Conservation (phyloP, 1,284 basidiomycete genomes). For the Exobasidium cylindrosporum region DNA sequence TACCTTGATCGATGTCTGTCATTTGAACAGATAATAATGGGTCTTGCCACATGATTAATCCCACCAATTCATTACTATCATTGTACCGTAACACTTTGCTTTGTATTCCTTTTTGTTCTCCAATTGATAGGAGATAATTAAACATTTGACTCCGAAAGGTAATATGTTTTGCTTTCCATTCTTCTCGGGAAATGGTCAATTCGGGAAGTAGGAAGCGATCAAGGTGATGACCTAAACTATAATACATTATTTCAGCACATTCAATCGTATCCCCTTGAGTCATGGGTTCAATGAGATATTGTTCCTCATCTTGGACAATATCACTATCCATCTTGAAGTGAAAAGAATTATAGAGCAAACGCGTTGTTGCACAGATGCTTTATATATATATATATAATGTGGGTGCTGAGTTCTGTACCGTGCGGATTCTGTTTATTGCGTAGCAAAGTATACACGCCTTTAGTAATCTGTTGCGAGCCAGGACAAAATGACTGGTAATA, state of each 20-base stretch:
- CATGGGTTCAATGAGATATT: neutral
- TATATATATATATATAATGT: too few relatives aligned
- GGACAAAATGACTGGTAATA: too few relatives aligned
- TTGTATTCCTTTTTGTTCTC: neutral
- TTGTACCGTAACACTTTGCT: neutral
- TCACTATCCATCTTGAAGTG: too few relatives aligned
- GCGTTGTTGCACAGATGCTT: too few relatives aligned
- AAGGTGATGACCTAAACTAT: neutral
- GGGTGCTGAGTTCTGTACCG: too few relatives aligned
- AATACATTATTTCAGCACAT: neutral
- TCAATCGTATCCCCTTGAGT: neutral
- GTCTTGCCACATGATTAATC: neutral
- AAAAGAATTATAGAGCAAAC: too few relatives aligned
- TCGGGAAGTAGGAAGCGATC: neutral
- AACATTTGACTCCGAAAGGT: neutral
- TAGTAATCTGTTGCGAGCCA: too few relatives aligned
- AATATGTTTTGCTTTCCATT: neutral
- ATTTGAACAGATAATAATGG: neutral
- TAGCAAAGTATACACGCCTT: too few relatives aligned
- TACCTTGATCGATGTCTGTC: neutral
- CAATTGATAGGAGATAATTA: neutral
- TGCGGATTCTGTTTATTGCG: too few relatives aligned
- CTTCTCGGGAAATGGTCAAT: neutral
- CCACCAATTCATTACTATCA: neutral
- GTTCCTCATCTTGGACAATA: neutral